Evolutionary conservation across 176 grass and related monocot genomes (phyloP), one percentile per base, ranked within the genome.

Genomic region (Lolium multiflorum): DNA sequence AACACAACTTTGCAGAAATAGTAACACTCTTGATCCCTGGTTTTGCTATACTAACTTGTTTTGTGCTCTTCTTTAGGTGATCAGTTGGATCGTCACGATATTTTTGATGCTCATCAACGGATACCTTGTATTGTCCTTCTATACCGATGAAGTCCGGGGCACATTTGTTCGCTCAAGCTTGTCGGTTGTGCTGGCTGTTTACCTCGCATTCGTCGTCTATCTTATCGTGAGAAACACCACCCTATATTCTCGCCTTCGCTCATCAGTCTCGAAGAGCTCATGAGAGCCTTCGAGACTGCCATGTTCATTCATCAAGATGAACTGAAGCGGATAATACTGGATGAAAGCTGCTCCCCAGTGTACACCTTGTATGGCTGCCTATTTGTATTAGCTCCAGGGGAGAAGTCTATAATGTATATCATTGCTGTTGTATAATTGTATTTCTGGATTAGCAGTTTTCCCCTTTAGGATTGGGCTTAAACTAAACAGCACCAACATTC

Each of bases 21-120:
- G 18, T 17, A 80, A n/a, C 17, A n/a, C 14, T 59, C 48, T 0
- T 9, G 10, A 16, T 41, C 69, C 39, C 49, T 81, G 13, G 7
- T 71, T 71, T 79, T 80, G 3, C 3, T 37, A 54, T 58, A 67
- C 49, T 72, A 64, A 80, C 4, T 49, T 41, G 2, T 18, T 83
- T 84, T 83, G 3, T 74, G 6, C 50, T 91, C 67, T 89, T 79
- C 16, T 65, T 44, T 68, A 98, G 96, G 96, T 90, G 60, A 66
- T 98, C 44, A 94, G 89, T 65, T 98, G 96, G 96, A 87, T 94
- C 74, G 88, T 98, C n/a, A 92, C 91, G 6, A 74, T 79, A 9
- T 94, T 98, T 86, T 84, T 98, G 64, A 98, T 98, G 80, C 87
- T 93, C 77, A 95, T 98, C 89, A 98, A 98, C 58, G 96, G 93